phyloP scores from a whole-genome alignment of 345 rosid genomes.

The Corchorus olitorius region DNA sequence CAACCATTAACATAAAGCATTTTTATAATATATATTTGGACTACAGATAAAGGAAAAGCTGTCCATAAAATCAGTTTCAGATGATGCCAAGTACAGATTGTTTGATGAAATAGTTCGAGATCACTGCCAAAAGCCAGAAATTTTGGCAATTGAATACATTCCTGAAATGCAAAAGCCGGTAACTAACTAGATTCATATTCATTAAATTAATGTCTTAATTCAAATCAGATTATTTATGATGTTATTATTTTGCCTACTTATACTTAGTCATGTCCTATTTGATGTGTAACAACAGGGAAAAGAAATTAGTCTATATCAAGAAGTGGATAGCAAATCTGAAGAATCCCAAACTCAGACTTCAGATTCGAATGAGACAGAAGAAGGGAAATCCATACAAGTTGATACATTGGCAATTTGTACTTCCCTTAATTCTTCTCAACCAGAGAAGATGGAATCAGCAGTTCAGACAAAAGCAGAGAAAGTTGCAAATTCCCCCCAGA shows the following conservation, averaged over 20 bases:
- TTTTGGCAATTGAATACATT: constrained; percentile 57
- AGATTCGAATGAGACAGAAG: constrained; percentile 21
- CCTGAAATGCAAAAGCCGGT: constrained; percentile 54
- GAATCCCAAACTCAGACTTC: constrained; percentile 20
- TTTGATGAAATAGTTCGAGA: constrained; percentile 59
- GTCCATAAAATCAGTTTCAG: constrained; percentile 41
- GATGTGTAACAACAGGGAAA: constrained; percentile 27
- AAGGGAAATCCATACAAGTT: constrained; percentile 14
- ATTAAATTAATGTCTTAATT: background rate
- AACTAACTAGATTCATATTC: background rate
- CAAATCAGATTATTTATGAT: background rate
- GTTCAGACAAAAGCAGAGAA: constrained; percentile 10
- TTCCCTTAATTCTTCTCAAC: constrained; percentile 34
- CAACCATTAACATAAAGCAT: background rate
- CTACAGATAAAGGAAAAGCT: constrained; percentile 61
- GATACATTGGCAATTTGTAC: constrained; percentile 28
- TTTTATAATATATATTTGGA: background rate
- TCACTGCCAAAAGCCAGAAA: constrained; percentile 38
- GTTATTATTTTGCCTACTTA: no score
- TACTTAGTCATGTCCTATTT: background rate
- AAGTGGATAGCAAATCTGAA: constrained; percentile 2
- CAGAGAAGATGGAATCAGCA: constrained; percentile 22
- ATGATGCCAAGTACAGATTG: constrained; percentile 48
- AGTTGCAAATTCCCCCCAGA: background rate
- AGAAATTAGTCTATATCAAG: constrained; percentile 18